A percentile compares a stretch with the other conserved stretches of the same genome.
phyloP scores from a whole-genome alignment of 106 monocot species.

The Dendrobium nobile region DNA sequence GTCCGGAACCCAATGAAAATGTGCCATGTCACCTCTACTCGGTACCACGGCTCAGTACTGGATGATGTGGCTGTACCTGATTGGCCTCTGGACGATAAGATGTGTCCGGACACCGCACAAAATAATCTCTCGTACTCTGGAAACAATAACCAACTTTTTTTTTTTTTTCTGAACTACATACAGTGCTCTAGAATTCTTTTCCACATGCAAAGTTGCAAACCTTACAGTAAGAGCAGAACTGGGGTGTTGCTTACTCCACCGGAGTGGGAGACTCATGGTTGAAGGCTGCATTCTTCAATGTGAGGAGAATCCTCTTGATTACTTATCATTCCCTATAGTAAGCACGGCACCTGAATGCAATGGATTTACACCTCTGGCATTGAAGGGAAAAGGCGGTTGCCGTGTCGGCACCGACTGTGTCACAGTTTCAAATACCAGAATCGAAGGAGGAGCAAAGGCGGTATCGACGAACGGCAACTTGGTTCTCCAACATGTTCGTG shows the following conservation, averaged over 20 bases:
- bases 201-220: conserved; percentile 90
- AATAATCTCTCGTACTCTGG: too few species aligned
- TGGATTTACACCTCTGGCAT: conserved; percentile 6
- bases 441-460: conserved; percentile 95
- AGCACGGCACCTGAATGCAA: conserved; percentile 57
- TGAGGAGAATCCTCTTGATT: conserved; percentile 86
- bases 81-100: too few species aligned
- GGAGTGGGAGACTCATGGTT: conserved; percentile 70
- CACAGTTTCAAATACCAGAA: conserved; percentile 67
- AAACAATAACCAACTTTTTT: background rate
- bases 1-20: too few species aligned
- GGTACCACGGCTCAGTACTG: too few species aligned
- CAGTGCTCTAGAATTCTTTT: conserved; percentile 89
- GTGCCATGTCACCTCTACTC: too few species aligned
- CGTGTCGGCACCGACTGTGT: conserved; percentile 56
- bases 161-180: background rate
- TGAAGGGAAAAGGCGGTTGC: conserved; percentile 11
- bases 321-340: conserved; percentile 83
- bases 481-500: conserved; percentile 75
- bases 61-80: too few species aligned
- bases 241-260: conserved; percentile 90
- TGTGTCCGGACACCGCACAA: too few species aligned
- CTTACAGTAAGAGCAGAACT: conserved; percentile 86
- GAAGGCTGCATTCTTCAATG: conserved; percentile 91
- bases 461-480: conserved; percentile 66